These are phyloP conservation scores for Colletotrichum sp. DNA, from an alignment of 2,329 filamentous ascomycete genomes.

Conservation along the genomic window DNA sequence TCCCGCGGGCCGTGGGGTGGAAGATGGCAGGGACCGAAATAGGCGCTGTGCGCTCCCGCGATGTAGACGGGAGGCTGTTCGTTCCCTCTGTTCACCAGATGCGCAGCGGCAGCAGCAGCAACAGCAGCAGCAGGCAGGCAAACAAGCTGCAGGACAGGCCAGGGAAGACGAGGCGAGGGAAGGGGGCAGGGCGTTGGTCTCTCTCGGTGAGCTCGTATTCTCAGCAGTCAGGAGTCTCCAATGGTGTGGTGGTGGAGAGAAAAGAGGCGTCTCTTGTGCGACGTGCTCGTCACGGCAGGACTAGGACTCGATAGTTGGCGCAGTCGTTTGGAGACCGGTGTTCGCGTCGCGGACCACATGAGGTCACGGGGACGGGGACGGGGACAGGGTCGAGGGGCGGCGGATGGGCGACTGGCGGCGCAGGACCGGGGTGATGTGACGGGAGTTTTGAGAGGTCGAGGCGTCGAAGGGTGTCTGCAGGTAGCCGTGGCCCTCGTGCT, in stretches of 20 bases:
- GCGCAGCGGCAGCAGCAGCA: background rate
- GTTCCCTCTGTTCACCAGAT: constrained; percentile 4
- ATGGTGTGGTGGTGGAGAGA: constrained; percentile 34
- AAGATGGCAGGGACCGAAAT: background rate
- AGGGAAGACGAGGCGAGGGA: background rate
- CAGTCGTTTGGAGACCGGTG: constrained; percentile 21
- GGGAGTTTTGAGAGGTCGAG: constrained; percentile 19
- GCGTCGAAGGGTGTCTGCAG: constrained; percentile 15
- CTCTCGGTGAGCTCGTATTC: constrained; percentile 35
- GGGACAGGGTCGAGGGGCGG: background rate
- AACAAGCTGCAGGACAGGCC: background rate
- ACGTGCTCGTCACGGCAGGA: constrained; percentile 26
- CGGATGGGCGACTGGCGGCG: constrained; percentile 11
- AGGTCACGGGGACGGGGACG: constrained; percentile 17
- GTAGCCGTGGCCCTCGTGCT: constrained; percentile 20
- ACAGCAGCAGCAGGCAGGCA: background rate
- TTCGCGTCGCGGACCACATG: constrained; percentile 23
- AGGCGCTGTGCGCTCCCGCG: constrained; percentile 9
- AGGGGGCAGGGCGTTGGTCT: background rate
- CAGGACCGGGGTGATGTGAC: constrained; percentile 14
- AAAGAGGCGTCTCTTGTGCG: constrained; percentile 36
- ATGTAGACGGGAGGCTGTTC: constrained; percentile 1
- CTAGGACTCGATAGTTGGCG: constrained; percentile 23
- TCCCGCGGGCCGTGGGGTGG: background rate
- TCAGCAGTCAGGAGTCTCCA: constrained; percentile 32